phyloP scores from a whole-genome alignment of 352 stramenopile species.

The Pythium aristosporum region DNA sequence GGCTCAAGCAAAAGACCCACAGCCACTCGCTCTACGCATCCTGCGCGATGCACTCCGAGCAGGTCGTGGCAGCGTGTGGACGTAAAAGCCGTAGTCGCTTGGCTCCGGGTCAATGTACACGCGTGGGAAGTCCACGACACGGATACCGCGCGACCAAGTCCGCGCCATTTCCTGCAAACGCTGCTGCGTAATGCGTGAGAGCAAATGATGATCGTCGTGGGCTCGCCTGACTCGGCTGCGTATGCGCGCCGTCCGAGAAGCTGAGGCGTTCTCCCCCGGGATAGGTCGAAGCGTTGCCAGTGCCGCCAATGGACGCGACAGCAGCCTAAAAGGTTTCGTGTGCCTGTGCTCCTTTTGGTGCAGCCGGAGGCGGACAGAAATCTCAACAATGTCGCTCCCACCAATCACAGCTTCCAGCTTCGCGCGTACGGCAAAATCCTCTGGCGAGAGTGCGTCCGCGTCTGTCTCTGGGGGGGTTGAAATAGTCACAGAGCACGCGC shows the following conservation, averaged over 20 bases:
- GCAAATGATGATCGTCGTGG: neutral
- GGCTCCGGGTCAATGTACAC: neutral
- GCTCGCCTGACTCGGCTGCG: neutral
- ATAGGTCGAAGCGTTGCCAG: neutral
- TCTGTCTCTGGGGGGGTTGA: neutral
- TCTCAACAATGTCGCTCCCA: neutral
- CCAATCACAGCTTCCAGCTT: neutral
- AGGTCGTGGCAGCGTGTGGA: neutral
- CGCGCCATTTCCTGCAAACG: neutral
- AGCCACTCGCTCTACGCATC: neutral
- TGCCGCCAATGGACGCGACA: neutral
- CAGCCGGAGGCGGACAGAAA: neutral
- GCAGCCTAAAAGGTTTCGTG: too few relatives aligned
- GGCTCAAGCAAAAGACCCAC: neutral
- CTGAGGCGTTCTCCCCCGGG: neutral
- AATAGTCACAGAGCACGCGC: neutral
- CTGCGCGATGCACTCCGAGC: neutral
- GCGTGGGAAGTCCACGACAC: neutral
- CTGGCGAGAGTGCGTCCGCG: neutral
- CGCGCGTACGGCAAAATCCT: neutral
- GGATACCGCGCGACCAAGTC: neutral
- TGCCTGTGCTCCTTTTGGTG: neutral
- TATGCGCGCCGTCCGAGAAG: neutral
- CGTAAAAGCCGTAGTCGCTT: neutral
- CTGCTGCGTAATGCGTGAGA: too few relatives aligned